Percentiles rank a stretch among this genome's conserved stretches.
Conservation (phyloP, 805 yeast genomes). For the Wickerhamiella azyma region DNA sequence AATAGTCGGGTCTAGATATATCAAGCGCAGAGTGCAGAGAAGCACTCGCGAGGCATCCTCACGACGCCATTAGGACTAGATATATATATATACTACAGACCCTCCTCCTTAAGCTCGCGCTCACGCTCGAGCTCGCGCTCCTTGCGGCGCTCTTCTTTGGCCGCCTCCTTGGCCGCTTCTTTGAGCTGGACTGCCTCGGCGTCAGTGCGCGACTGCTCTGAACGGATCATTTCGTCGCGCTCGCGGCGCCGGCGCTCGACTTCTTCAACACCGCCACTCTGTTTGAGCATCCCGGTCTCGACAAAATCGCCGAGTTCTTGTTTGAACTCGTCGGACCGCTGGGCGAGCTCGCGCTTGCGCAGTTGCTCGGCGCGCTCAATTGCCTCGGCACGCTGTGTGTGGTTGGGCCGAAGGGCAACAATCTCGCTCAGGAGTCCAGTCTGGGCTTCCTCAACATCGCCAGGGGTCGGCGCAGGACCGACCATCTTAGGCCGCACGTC, state of each 20-base stretch:
- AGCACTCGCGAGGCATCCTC: too few species aligned
- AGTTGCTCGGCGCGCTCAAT: conserved; percentile 74
- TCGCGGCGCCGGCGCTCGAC: conserved; percentile 51
- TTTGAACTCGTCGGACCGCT: conserved; percentile 54
- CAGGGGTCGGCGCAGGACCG: conserved; percentile 20
- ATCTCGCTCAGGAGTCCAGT: conserved; percentile 77
- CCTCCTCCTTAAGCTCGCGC: too few species aligned
- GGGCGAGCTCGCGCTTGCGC: conserved; percentile 54
- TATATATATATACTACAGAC: too few species aligned
- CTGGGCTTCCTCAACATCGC: conserved; percentile 13
- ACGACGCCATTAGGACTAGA: too few species aligned
- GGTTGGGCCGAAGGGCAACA: conserved; percentile 65
- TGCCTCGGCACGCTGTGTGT: conserved; percentile 74
- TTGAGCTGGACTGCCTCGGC: background rate
- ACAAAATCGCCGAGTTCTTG: conserved; percentile 81
- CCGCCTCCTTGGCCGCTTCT: conserved; percentile 17
- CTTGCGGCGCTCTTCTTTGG: conserved; percentile 15
- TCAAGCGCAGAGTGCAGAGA: too few species aligned
- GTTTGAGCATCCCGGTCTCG: conserved; percentile 58
- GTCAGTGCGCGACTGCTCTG: conserved; percentile 25
- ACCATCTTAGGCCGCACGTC: conserved; percentile 31
- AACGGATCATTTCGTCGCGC: conserved; percentile 56
- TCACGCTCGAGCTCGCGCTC: conserved; percentile 1
- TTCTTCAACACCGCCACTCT: conserved; percentile 82
- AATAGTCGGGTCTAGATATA: too few species aligned